phyloP scores from a whole-genome alignment of 2,329 filamentous ascomycete genomes.

The Ceratocystis lukuohia region DNA sequence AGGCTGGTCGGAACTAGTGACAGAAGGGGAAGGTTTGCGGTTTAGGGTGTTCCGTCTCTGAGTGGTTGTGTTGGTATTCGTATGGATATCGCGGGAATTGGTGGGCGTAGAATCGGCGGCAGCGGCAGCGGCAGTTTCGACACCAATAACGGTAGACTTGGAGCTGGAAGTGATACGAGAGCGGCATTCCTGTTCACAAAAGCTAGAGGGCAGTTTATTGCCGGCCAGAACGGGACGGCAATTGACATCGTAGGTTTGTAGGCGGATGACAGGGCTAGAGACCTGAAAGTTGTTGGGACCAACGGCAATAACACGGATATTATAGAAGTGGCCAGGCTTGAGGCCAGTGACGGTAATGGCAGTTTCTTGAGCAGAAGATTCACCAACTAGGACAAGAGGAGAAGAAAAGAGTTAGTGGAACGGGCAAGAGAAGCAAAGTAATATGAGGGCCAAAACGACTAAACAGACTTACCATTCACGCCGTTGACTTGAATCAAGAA shows the following conservation, averaged over 20 bases:
- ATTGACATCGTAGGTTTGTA: slow-evolving; percentile 60
- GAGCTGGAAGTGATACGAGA: slow-evolving; percentile 32
- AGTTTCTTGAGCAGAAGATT: slow-evolving; percentile 64
- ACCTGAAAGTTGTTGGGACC: slow-evolving; percentile 88
- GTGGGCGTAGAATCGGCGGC: slow-evolving; percentile 26
- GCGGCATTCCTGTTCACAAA: slow-evolving; percentile 39
- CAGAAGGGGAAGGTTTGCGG: slow-evolving; percentile 62
- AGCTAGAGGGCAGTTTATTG: slow-evolving; percentile 42
- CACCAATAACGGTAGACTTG: slow-evolving; percentile 37
- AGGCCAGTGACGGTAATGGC: slow-evolving; percentile 72
- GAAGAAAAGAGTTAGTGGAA: not conserved
- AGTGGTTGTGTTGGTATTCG: slow-evolving; percentile 21
- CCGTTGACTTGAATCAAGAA: slow-evolving; percentile 91
- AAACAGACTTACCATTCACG: slow-evolving; percentile 54
- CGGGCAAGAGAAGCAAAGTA: not conserved
- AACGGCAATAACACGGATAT: slow-evolving; percentile 82
- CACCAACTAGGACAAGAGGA: slow-evolving; percentile 48
- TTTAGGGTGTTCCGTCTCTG: slow-evolving; percentile 46
- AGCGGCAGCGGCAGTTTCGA: slow-evolving; percentile 44
- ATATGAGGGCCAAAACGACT: not conserved
- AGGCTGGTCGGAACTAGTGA: slow-evolving; percentile 41
- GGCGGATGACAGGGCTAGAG: slow-evolving; percentile 68
- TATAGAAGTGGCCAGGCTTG: slow-evolving; percentile 78
- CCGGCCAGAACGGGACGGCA: slow-evolving; percentile 48
- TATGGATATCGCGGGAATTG: slow-evolving; percentile 6